Base-by-base conservation (phyloP, 2,329 filamentous ascomycete genomes). In the Trichophyton simii region DNA sequence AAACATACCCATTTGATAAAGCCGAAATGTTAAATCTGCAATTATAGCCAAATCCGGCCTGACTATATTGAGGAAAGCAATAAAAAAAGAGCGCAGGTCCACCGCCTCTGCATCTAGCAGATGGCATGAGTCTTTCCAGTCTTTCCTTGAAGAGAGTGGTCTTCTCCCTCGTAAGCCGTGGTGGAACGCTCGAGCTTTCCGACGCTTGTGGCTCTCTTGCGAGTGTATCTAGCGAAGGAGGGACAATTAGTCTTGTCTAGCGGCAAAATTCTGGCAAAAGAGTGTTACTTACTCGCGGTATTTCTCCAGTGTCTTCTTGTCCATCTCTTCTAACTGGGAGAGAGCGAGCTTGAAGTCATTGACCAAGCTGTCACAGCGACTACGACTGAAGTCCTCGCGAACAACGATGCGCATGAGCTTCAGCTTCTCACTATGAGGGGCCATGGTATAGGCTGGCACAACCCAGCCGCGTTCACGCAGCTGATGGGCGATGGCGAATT, bases 391-490 rank as follows among this genome's bases (percentile, higher is more conserved):
- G 76, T 96, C 92, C 75, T 96, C 92, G 58, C 92, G 84, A 3
- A 96, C 89, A 0, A 97, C 92, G 3, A 96, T 84, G 42, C 92
- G 86, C 79, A 96, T 84, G 82, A 97, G 87, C 81, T 96, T 95
- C 70, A 96, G 80, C 65, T 85, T 79, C 61, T 89, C 80, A 18
- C 89, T 91, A 72, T 95, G 82, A 18, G 91, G 91, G 0, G 92
- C 92, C 92, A 96, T 96, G 44, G 91, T 97, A 77, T 97, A 97
- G 0, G 92, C 92, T 0, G 92, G 92, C 0, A 96, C 89, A 34
- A 96, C 87, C 92, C 92, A 97, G 50, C 89, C 89, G 38, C 91
- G 84, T 65, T 89, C 85, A 59, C 92, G 87, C 28, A 96, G 83
- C 73, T 91, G 87, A 71, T 95, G 91, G 0, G 92, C 91, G 46